Evolutionary conservation across 306 rosid species (phyloP), one percentile per base, ranked within the genome.

Genomic region (Vachellia pachyceras): DNA sequence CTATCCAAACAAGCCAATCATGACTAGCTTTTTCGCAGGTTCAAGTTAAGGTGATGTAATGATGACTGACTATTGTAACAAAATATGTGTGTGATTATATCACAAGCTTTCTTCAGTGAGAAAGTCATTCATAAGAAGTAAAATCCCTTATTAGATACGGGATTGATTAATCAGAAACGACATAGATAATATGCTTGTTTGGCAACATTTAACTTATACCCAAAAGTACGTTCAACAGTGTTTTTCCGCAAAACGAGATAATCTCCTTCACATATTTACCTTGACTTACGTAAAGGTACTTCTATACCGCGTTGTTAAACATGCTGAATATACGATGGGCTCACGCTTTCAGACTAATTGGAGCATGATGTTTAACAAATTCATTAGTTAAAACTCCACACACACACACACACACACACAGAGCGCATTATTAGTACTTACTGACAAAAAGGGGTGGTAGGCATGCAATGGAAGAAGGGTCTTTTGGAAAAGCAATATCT

Each of bases 401-500:
- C n/a, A n/a, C n/a, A n/a, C n/a, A n/a, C n/a, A n/a, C n/a, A n/a
- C n/a, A n/a, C n/a, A n/a, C n/a, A n/a, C n/a, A 41, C 0, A 1
- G 36, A 69, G 73, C 15, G 39, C 49, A 15, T 39, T 29, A 46
- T 37, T 67, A 29, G 1, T 29, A 29, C 33, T 29, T 29, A 20
- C 74, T 44, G 55, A 69, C 55, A 69, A 2, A 44, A 54, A 18
- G n/a, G 60, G 10, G 6, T 22, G 55, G 55, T 13, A 69, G 37
- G 74, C 55, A 69, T 69, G 74, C 74, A 69, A 44, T 12, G 55
- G 10, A 41, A 69, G 46, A 69, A 17, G 35, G 18, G 52, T n/a
- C 73, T 69, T 69, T 42, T 69, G n/a, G 37, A 22, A 69, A 69
- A 69, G 74, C 73, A 42, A 44, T 22, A 42, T 22, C 55, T 69